Base-by-base conservation (phyloP, 495 filamentous ascomycete species). In the Podospora didyma region DNA sequence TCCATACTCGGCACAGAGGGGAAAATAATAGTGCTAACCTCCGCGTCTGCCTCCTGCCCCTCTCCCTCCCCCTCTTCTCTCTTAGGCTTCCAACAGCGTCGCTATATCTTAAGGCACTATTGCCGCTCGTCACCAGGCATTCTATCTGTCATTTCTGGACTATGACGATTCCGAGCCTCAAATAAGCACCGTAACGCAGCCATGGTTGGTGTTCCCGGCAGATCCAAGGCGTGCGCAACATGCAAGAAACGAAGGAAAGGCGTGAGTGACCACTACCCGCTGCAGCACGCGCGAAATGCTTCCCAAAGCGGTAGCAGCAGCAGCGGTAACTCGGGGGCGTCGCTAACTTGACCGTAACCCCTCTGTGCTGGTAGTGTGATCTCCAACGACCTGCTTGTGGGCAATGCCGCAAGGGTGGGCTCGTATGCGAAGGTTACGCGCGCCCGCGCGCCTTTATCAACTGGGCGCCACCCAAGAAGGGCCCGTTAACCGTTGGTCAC, bases 101-200 rank as follows among this genome's bases (percentile, higher is more conserved):
- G 42, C 42, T n/a, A 46, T 46, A 46, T 46, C 42, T 46, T n/a
- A 46, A 46, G 42, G 42, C 42, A 46, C 42, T 46, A 46, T 46
- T 46, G n/a, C 42, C 42, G 42, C 19, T 46, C 42, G 16, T 46
- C n/a, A 46, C 42, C 42, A n/a, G 42, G 42, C 42, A 46, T 46
- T 46, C 42, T 46, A 46, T 46, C 42, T 19, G 42, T 46, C 19
- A 46, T 46, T 46, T 46, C 42, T 46, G n/a, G 42, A 19, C 12
- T 46, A 10, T 46, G 42, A 46, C 42, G 42, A 46, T 46, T n/a
- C 42, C 42, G 42, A 46, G 7, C 42, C 42, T 19, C 42, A 46
- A 46, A n/a, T 46, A 46, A 46, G 5, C 42, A 46, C 42, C 42
- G 42, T 46, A 46, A 46, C 42, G 42, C n/a, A 17, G 42, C n/a